Evolutionary conservation across 2,329 filamentous ascomycete species (phyloP), one percentile per base, ranked within the genome.

Genomic region (Biscogniauxia sp.): DNA sequence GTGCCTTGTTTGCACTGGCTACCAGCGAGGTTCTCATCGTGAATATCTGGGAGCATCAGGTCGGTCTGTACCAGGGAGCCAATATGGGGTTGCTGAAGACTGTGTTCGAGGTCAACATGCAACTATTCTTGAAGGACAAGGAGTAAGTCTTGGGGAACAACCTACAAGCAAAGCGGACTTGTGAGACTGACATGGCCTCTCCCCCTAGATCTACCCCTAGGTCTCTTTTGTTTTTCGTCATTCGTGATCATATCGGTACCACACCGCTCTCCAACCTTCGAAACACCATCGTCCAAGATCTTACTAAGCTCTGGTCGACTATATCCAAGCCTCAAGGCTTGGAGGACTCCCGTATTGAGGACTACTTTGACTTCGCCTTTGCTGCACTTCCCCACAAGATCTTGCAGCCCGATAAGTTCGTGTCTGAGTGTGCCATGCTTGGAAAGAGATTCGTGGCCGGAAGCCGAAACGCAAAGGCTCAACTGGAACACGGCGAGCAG

Each of bases 21-120:
- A 99, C 95, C 19, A 98, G 94, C 75, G 95, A 99, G 80, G 94
- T 99, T 56, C 83, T 99, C 69, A 96, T 99, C 73, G 90, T 99
- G 77, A 99, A 99, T 75, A 96, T 99, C 68, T 99, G 95, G 95
- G 95, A 99, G 78, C 94, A 97, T 76, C 95, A 99, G 78, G 95
- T 99, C 64, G 95, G 95, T 54, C 77, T 99, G 75, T 99, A 99
- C 75, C 94, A 99, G 79, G 95, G 95, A 60, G 95, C 95, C 70
- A 99, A 99, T 76, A 99, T 99, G 95, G 95, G 95, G 8, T 79
- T 99, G 70, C 82, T 99, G 71, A 99, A 99, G 84, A 99, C 96
- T 0, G 95, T 99, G 3, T 99, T 99, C 70, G 95, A 99, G 79
- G 95, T 99, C 76, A 99, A 99, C 74, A 76, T 99, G 74, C 94